These are phyloP conservation scores for Biscogniauxia sp. DNA, from an alignment of 2,329 filamentous ascomycete species.

Conservation along the genomic window DNA sequence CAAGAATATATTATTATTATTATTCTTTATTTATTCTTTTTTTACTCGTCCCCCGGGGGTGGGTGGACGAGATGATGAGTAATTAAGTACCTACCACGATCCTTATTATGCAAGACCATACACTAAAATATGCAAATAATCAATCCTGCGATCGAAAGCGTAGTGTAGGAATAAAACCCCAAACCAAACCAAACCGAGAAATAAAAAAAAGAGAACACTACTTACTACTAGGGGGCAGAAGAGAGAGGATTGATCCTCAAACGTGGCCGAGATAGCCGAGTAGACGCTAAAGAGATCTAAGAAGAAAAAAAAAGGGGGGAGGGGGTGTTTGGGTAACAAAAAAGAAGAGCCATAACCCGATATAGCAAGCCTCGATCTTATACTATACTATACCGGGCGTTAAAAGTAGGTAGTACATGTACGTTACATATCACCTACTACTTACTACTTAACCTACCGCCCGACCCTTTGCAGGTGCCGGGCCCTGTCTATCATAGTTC, in stretches of 20 bases:
- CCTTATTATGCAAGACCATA: background rate
- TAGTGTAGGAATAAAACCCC: background rate
- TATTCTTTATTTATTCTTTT: background rate
- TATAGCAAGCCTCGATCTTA: background rate
- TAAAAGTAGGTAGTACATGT: background rate
- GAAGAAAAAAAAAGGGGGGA: background rate
- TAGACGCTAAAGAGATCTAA: background rate
- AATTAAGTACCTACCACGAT: background rate
- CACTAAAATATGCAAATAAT: constrained; percentile 1
- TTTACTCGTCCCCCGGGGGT: no score
- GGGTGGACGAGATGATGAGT: background rate
- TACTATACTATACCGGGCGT: background rate
- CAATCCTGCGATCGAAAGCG: background rate
- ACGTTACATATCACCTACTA: background rate
- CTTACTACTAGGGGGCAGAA: background rate
- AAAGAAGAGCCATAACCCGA: background rate
- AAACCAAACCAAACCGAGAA: no score
- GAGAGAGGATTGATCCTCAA: background rate
- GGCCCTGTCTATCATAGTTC: background rate
- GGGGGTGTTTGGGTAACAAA: background rate
- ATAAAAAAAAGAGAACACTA: background rate
- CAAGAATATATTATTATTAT: background rate
- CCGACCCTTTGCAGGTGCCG: background rate
- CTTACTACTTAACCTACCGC: no score
- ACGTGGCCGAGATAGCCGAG: background rate